A percentile compares a stretch with the other conserved stretches of the same genome.
Conservation (phyloP, 805 yeast species). For the Candida germanica region DNA sequence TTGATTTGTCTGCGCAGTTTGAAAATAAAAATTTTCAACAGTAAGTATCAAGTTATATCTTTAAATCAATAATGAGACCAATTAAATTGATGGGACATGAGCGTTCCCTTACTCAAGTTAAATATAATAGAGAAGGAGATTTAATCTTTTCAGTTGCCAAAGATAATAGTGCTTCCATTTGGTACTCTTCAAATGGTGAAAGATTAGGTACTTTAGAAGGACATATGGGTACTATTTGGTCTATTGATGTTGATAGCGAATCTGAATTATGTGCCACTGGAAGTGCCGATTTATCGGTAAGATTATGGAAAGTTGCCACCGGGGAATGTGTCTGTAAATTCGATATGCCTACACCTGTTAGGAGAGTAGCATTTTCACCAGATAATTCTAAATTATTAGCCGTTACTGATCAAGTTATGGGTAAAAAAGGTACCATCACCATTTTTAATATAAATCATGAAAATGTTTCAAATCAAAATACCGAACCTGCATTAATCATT, state of each 20-base stretch:
- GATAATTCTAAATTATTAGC: slow-evolving; percentile 66
- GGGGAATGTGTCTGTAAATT: slow-evolving; percentile 76
- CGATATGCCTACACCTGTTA: slow-evolving; percentile 79
- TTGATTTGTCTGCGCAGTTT: slow-evolving; percentile 1
- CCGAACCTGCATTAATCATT: slow-evolving; percentile 59
- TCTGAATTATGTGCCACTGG: slow-evolving; percentile 80
- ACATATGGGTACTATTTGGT: slow-evolving; percentile 93
- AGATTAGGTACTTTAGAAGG: slow-evolving; percentile 84
- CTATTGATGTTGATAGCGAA: slow-evolving; percentile 77
- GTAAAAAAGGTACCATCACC: slow-evolving; percentile 71
- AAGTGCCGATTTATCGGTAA: slow-evolving; percentile 82
- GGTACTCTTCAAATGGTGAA: slow-evolving; percentile 96
- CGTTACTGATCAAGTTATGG: slow-evolving; percentile 91
- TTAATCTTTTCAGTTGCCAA: slow-evolving; percentile 87
- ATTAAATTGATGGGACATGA: slow-evolving; percentile 86
- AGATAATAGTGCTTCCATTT: slow-evolving; percentile 83
- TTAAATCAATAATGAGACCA: slow-evolving; percentile 36
- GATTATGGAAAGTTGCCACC: slow-evolving; percentile 77
- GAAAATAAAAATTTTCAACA: slow-evolving; percentile 13
- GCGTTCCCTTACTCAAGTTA: slow-evolving; percentile 96
- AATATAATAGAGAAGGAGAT: slow-evolving; percentile 94
- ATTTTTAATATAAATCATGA: slow-evolving; percentile 54
- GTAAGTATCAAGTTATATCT: no score
- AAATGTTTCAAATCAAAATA: slow-evolving; percentile 30
- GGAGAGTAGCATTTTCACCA: slow-evolving; percentile 83